Percentiles rank a stretch among this genome's conserved stretches.
phyloP scores from a whole-genome alignment of 2,329 filamentous ascomycete genomes.

The Cladosporium sp. region DNA sequence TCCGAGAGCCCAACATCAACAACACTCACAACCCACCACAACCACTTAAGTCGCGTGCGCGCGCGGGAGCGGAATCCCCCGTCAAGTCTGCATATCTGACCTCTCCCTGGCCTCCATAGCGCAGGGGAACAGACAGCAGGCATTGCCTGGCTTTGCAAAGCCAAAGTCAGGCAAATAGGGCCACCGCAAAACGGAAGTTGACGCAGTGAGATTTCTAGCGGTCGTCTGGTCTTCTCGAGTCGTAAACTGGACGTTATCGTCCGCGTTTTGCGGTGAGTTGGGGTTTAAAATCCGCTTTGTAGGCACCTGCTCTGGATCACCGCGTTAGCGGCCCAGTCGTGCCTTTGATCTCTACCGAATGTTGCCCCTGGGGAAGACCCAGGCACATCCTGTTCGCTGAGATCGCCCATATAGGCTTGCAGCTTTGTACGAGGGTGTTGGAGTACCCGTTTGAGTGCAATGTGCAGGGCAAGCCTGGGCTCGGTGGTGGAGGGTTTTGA shows the following conservation, averaged over 20 bases:
- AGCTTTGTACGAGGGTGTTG: slow-evolving; percentile 15
- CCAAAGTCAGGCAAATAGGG: background rate
- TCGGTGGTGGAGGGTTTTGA: background rate
- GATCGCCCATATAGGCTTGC: slow-evolving; percentile 9
- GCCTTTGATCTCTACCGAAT: slow-evolving; percentile 4
- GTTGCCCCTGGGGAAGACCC: slow-evolving; percentile 9
- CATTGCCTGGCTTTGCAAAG: background rate
- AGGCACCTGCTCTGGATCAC: background rate
- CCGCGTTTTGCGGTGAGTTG: background rate
- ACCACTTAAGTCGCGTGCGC: background rate
- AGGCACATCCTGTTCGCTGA: slow-evolving; percentile 3
- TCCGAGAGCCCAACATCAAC: slow-evolving; percentile 2
- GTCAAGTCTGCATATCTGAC: slow-evolving; percentile 13
- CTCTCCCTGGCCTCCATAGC: background rate
- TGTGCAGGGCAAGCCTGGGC: slow-evolving; percentile 7
- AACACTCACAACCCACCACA: background rate
- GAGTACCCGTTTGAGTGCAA: slow-evolving; percentile 8
- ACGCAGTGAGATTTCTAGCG: background rate
- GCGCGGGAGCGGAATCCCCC: background rate
- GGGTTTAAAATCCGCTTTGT: background rate
- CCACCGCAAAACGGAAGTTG: background rate
- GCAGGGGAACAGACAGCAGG: background rate
- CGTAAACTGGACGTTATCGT: background rate
- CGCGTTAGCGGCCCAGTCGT: background rate
- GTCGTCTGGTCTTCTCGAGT: background rate